Percentiles rank a stretch among this genome's conserved stretches.
These are phyloP conservation scores for Ascochyta viciae-villosae DNA, from an alignment of 2,329 filamentous ascomycete genomes.

Conservation along the genomic window DNA sequence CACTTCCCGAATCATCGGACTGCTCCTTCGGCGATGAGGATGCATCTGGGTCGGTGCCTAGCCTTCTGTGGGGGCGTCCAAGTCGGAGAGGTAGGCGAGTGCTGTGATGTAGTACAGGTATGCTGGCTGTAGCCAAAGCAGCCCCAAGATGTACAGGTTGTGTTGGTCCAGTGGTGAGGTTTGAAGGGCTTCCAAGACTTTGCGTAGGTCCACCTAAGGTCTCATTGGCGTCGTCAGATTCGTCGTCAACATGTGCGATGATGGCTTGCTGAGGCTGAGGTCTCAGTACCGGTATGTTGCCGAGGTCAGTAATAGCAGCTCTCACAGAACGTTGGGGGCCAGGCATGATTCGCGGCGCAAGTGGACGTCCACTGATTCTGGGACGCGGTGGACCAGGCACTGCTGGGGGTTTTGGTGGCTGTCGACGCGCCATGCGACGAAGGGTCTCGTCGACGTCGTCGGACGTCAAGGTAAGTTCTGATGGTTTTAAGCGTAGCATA, in stretches of 20 bases:
- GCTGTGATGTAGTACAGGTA: slow-evolving; percentile 11
- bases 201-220: neutral
- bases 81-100: slow-evolving; percentile 36
- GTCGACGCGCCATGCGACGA: slow-evolving; percentile 40
- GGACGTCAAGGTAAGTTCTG: slow-evolving; percentile 47
- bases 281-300: slow-evolving; percentile 33
- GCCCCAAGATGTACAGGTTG: neutral
- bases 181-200: neutral
- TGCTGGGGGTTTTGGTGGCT: slow-evolving; percentile 12
- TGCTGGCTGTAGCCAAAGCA: neutral
- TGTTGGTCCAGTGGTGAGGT: neutral
- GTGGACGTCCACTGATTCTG: slow-evolving; percentile 7
- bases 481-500: slow-evolving; percentile 47
- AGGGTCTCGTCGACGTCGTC: slow-evolving; percentile 47
- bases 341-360: slow-evolving; percentile 34
- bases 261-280: slow-evolving; percentile 33
- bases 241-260: slow-evolving; percentile 27
- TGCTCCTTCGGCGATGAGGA: neutral
- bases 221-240: slow-evolving; percentile 10
- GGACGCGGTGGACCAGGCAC: slow-evolving; percentile 3
- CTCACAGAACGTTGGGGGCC: slow-evolving; percentile 42
- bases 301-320: slow-evolving; percentile 36
- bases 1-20: neutral
- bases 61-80: slow-evolving; percentile 7
- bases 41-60: neutral